Evolutionary conservation across 371 early-diverging fungal genomes (phyloP).

Genomic region (Mortierella sp.): DNA sequence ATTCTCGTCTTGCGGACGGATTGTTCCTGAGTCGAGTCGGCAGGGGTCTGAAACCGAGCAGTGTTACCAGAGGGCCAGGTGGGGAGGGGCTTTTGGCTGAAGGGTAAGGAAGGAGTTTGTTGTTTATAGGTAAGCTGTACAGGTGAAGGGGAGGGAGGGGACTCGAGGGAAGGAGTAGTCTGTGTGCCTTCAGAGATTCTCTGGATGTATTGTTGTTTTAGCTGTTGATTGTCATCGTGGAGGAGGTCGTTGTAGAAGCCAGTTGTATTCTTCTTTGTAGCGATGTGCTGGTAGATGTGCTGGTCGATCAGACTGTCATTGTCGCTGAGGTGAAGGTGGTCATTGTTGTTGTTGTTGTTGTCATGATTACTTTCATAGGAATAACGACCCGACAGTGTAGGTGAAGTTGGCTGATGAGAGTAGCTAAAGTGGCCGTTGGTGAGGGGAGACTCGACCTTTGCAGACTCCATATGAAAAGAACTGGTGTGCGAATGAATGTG

Average conservation of each 20-base stretch:
- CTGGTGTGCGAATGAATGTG: background rate
- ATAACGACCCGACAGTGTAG: background rate
- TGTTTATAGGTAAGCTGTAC: background rate
- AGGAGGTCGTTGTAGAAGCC: constrained; percentile 35
- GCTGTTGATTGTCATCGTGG: background rate
- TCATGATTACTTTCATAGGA: background rate
- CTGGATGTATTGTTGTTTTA: constrained; percentile 5
- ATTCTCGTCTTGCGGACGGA: constrained; percentile 1
- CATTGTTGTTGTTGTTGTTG: background rate
- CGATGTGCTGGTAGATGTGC: constrained; percentile 3
- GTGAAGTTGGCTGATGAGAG: background rate
- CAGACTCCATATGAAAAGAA: background rate
- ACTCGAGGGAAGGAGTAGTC: constrained; percentile 12
- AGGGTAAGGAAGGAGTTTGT: background rate
- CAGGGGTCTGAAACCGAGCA: constrained; percentile 32
- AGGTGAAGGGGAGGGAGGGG: background rate
- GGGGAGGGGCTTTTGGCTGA: constrained; percentile 9
- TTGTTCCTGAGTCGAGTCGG: constrained; percentile 16
- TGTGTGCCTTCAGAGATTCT: constrained; percentile 34
- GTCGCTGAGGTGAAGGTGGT: background rate
- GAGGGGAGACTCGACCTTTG: constrained; percentile 9
- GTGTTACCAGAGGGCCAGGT: constrained; percentile 41
- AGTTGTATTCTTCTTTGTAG: background rate
- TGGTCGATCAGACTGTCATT: constrained; percentile 6
- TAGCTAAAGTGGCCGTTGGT: background rate